These are phyloP conservation scores for Rosa persica DNA, from an alignment of 306 rosid species.

Conservation along the genomic window DNA sequence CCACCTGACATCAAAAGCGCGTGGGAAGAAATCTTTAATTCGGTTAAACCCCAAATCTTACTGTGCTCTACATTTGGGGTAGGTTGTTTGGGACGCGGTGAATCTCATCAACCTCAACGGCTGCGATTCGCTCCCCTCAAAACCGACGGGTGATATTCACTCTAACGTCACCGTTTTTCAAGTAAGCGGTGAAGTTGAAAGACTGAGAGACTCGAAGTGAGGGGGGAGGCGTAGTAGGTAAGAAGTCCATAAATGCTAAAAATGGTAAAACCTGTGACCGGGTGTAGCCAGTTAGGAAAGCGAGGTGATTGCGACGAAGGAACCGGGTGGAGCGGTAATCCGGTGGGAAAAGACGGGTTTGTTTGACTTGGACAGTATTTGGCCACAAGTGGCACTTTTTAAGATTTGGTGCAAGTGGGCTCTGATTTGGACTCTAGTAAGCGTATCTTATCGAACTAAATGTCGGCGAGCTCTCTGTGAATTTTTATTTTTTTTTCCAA, in stretches of 20 bases:
- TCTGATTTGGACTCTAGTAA: slow-evolving; percentile 29
- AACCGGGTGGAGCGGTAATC: slow-evolving; percentile 17
- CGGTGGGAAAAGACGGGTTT: background rate
- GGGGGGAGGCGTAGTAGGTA: slow-evolving; percentile 21
- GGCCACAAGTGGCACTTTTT: slow-evolving; percentile 47
- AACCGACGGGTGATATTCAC: background rate
- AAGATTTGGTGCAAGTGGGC: slow-evolving; percentile 38
- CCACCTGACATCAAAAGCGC: background rate
- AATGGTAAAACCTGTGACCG: slow-evolving; percentile 24
- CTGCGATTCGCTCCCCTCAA: background rate
- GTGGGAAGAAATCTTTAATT: background rate
- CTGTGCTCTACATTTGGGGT: background rate
- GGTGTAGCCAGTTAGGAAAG: slow-evolving; percentile 23
- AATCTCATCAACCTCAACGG: slow-evolving; percentile 21
- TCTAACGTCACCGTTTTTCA: background rate
- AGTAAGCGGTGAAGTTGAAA: background rate
- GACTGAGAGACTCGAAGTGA: slow-evolving; percentile 9
- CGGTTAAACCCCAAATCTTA: background rate
- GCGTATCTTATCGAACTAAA: slow-evolving; percentile 30
- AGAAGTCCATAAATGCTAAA: slow-evolving; percentile 17
- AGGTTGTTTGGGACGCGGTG: background rate
- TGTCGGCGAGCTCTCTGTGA: slow-evolving; percentile 36
- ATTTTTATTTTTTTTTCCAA: background rate
- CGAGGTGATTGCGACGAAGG: background rate
- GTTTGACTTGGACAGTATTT: slow-evolving; percentile 42